Evolutionary conservation across 2,329 filamentous ascomycete genomes (phyloP).

Genomic region (Thielaviopsis cerberus): DNA sequence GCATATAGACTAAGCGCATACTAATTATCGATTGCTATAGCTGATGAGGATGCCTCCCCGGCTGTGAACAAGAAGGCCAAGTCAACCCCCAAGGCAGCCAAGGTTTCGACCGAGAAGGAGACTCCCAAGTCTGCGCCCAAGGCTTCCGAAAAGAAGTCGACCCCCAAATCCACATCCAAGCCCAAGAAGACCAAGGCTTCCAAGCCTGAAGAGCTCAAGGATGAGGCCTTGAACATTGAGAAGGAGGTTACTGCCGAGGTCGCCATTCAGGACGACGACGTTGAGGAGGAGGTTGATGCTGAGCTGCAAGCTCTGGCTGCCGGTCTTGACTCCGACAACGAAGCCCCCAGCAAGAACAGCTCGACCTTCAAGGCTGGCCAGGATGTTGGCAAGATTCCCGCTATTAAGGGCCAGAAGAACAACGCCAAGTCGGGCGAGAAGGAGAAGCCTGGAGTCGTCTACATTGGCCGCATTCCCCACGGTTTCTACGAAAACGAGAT

Average conservation of each 20-base stretch:
- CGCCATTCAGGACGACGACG: constrained; percentile 19
- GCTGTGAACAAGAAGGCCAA: constrained; percentile 29
- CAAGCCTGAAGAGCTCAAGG: constrained; percentile 13
- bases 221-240: constrained; percentile 15
- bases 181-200: neutral
- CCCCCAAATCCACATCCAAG: neutral
- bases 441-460: constrained; percentile 58
- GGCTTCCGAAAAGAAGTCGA: constrained; percentile 16
- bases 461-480: constrained; percentile 77
- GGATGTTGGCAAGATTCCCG: constrained; percentile 32
- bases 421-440: constrained; percentile 23
- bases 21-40: constrained; percentile 18
- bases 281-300: constrained; percentile 24
- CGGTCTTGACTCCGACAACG: constrained; percentile 26
- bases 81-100: constrained; percentile 20
- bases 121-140: constrained; percentile 19
- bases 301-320: constrained; percentile 26
- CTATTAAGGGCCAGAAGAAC: constrained; percentile 25
- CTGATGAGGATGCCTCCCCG: constrained; percentile 27
- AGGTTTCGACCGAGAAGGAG: constrained; percentile 16
- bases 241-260: constrained; percentile 16
- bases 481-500: constrained; percentile 96
- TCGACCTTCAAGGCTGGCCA: constrained; percentile 28
- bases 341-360: constrained; percentile 18
- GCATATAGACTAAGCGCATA: constrained; percentile 6